Evolutionary conservation across 345 rosid species (phyloP).

Genomic region (Capsella bursapastoris): DNA sequence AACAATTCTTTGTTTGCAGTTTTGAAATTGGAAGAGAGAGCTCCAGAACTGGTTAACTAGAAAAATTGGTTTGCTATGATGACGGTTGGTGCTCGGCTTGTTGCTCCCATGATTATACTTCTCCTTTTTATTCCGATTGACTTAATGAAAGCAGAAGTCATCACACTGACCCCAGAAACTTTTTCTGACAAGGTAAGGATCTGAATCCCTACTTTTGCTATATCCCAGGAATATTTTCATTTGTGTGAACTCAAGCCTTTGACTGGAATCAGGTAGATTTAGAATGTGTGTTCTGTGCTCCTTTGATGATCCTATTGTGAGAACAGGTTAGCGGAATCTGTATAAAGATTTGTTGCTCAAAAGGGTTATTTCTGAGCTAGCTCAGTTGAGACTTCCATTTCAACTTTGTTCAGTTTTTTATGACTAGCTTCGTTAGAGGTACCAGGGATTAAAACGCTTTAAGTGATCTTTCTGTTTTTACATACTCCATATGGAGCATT

Average conservation of each 20-base stretch:
- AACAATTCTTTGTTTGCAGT: neutral
- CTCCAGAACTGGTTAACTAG: neutral
- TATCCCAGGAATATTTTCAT: neutral
- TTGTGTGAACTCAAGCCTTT: neutral
- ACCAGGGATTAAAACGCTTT: neutral
- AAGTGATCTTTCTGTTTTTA: neutral
- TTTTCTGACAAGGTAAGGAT: constrained; percentile 88
- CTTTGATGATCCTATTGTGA: constrained; percentile 8
- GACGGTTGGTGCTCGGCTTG: constrained; percentile 33
- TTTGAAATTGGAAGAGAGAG: neutral
- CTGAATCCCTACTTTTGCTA: neutral
- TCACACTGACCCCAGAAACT: constrained; percentile 83
- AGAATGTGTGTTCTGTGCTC: constrained; percentile 5
- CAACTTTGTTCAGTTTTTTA: neutral
- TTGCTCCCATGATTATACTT: constrained; percentile 31
- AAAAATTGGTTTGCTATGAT: constrained; percentile 28
- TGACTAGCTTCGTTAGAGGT: constrained; percentile 19
- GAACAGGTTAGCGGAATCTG: neutral
- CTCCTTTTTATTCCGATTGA: constrained; percentile 48
- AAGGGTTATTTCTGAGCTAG: neutral
- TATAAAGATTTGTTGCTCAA: constrained; percentile 2
- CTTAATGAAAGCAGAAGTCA: constrained; percentile 67
- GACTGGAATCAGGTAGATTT: neutral
- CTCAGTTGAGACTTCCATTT: neutral
- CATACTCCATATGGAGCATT: neutral